phyloP scores from a whole-genome alignment of 2,329 filamentous ascomycete genomes.

The Eutypella sp. region DNA sequence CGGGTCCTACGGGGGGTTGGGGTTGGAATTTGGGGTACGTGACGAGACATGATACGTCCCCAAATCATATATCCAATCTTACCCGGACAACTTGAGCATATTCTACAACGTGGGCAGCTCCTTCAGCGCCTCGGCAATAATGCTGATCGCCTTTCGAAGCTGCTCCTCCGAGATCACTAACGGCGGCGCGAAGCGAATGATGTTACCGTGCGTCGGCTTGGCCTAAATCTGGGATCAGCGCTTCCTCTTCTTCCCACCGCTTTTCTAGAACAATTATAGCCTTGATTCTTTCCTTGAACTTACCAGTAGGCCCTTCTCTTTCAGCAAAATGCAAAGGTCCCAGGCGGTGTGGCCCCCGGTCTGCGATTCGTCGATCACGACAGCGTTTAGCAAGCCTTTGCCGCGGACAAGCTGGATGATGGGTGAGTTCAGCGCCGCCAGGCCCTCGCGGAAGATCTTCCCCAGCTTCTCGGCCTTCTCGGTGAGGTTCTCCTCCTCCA shows the following conservation, averaged over 20 bases:
- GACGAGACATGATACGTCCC: too few species aligned
- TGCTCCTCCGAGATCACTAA: constrained; percentile 89
- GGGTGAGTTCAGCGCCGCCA: constrained; percentile 70
- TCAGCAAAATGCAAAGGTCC: constrained; percentile 94
- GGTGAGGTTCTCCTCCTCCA: constrained; percentile 86
- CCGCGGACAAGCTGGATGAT: constrained; percentile 81
- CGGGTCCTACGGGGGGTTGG: too few species aligned
- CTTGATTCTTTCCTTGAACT: constrained; percentile 38
- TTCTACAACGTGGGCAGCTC: constrained; percentile 68
- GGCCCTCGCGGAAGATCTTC: constrained; percentile 73
- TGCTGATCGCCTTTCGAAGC: constrained; percentile 69
- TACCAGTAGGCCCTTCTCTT: constrained; percentile 90
- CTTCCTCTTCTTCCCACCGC: constrained; percentile 6
- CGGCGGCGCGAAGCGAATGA: constrained; percentile 95
- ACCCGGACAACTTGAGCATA: constrained; percentile 27
- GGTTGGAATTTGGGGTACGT: not conserved
- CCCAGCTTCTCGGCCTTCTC: constrained; percentile 78
- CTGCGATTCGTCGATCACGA: constrained; percentile 88
- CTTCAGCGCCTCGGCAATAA: constrained; percentile 75
- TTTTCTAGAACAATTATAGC: too few species aligned
- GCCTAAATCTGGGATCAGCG: constrained; percentile 53
- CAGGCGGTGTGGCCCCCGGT: constrained; percentile 84
- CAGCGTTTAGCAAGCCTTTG: constrained; percentile 91
- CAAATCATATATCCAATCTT: constrained; percentile 20
- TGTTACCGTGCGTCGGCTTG: constrained; percentile 97